Base-by-base conservation (phyloP, 495 filamentous ascomycete species). In the Podospora appendiculata region DNA sequence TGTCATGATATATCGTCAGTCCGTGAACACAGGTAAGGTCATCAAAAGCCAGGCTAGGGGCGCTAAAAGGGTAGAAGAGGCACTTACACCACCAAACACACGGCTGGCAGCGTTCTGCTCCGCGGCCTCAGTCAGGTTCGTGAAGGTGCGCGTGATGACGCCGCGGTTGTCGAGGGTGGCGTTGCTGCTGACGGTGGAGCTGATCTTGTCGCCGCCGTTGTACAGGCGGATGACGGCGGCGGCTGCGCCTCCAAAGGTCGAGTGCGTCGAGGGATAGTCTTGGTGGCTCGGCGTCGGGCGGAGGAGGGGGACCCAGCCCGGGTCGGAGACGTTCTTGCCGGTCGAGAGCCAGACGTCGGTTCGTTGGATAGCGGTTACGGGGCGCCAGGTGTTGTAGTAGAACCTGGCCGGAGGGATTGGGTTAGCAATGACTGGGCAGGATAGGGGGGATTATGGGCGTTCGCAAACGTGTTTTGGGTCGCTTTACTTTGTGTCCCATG, bases 241-340 rank as follows among this genome's bases (percentile, higher is more conserved):
- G 6, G 63, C 67, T 4, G 67, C 67, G 10, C 52, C 59, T n/a
- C 67, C 67, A 55, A 65, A 68, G 0, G 63, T 67, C 14, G 65
- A 59, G 47, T 70, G 67, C 12, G 63, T 66, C 16, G 65, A 68
- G 0, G 60, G 49, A 25, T 70, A 70, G 44, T 70, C 67, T 13
- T 55, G 67, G 46, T 70, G 65, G 44, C 25, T 60, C 1, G 67
- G 67, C 6, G 67, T 70, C 11, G 67, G 67, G 2, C 57, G 49
- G 3, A 70, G 55, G 5, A 70, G 63, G 3, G 67, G 67, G 0
- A 45, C 48, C 67, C 67, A 70, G 17, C 40, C 33, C 38, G 61
- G 38, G 48, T 60, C 54, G 8, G 61, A 58, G 35, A 68, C 43
- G 50, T 57, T 43, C 2, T 12, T 33, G 10, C 58, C 58, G 14